A percentile compares a stretch with the other conserved stretches of the same genome.
These are phyloP conservation scores for Strobilomyces dryophilus DNA, from an alignment of 768 basidiomycete genomes.

Conservation along the genomic window DNA sequence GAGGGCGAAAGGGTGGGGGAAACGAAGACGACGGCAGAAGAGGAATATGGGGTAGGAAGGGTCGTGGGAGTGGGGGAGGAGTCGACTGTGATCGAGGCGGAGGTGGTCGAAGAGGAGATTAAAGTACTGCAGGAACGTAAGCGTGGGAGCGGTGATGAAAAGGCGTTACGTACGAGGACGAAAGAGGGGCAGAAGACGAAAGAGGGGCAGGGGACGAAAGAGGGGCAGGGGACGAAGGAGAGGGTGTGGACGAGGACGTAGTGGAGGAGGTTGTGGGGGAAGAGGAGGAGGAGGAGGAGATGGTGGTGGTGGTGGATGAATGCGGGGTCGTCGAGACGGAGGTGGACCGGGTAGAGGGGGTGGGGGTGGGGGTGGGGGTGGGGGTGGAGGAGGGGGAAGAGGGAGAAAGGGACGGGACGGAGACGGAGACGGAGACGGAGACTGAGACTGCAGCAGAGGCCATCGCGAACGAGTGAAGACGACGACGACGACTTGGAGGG, in stretches of 20 bases:
- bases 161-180: slow-evolving; percentile 9
- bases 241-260: too few species aligned
- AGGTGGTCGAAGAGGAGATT: neutral
- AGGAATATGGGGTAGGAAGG: neutral
- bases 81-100: neutral
- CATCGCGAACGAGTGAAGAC: neutral
- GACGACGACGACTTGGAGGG: neutral
- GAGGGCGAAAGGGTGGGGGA: slow-evolving; percentile 2
- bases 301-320: neutral
- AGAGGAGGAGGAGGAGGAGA: too few species aligned
- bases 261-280: too few species aligned
- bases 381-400: neutral
- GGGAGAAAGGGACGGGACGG: too few species aligned
- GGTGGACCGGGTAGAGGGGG: neutral
- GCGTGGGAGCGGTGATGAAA: neutral
- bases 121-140: slow-evolving; percentile 2
- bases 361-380: neutral
- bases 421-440: too few species aligned
- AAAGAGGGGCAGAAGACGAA: neutral
- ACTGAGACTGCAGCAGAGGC: neutral
- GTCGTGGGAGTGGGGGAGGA: neutral
- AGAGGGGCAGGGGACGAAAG: too few species aligned
- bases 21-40: neutral
- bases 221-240: too few species aligned
- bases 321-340: neutral